phyloP scores from a whole-genome alignment of 495 filamentous ascomycete species.

The Neurospora sp. region DNA sequence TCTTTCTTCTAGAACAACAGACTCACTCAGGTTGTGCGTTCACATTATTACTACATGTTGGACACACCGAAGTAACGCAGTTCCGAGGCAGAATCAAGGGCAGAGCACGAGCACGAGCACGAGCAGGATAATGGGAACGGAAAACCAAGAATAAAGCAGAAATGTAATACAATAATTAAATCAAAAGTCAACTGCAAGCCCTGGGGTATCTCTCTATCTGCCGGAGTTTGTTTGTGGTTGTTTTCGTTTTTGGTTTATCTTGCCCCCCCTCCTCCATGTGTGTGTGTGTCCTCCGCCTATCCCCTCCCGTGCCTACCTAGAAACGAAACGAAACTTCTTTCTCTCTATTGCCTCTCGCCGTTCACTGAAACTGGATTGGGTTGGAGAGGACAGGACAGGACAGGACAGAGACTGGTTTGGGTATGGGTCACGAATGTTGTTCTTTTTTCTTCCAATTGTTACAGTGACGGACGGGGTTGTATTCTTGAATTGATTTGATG shows the following conservation, averaged over 20 bases:
- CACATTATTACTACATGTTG: no score
- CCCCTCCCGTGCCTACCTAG: not conserved
- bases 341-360: not conserved
- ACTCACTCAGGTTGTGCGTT: no score
- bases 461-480: not conserved
- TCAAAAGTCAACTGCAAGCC: not conserved
- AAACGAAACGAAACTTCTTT: not conserved
- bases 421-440: not conserved
- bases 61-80: no score
- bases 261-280: not conserved
- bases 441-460: not conserved
- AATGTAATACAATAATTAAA: not conserved
- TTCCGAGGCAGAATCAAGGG: not conserved
- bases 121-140: not conserved
- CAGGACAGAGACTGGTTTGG: not conserved
- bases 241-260: not conserved
- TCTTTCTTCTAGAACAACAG: no score
- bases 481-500: not conserved
- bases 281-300: not conserved
- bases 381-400: not conserved
- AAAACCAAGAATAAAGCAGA: not conserved
- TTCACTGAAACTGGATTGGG: not conserved
- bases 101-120: not conserved
- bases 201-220: not conserved
- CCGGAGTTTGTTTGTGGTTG: not conserved